phyloP scores from a whole-genome alignment of 768 basidiomycete species.

The Hortiboletus flavorubellus region DNA sequence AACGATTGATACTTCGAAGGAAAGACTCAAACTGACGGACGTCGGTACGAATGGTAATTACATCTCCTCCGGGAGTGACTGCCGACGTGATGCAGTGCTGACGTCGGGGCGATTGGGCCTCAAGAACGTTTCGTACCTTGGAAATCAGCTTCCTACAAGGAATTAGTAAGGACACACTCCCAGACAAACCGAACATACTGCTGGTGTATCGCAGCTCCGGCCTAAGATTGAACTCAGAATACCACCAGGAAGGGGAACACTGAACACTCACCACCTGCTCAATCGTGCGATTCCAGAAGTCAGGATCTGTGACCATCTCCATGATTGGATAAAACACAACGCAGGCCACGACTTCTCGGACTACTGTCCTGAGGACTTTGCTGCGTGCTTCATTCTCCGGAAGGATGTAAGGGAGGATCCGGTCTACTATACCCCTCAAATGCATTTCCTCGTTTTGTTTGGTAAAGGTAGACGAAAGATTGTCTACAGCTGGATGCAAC shows the following conservation, averaged over 20 bases:
- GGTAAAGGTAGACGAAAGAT: slow-evolving; percentile 84
- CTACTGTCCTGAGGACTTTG: slow-evolving; percentile 64
- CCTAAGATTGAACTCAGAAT: slow-evolving; percentile 34
- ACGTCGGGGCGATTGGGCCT: slow-evolving; percentile 68
- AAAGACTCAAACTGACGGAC: slow-evolving; percentile 88
- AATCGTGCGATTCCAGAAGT: slow-evolving; percentile 94
- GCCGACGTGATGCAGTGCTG: slow-evolving; percentile 41
- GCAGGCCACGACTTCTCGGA: slow-evolving; percentile 81
- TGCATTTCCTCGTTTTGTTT: slow-evolving; percentile 89
- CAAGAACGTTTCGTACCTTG: slow-evolving; percentile 80
- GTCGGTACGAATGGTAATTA: slow-evolving; percentile 80
- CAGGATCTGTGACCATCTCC: slow-evolving; percentile 92
- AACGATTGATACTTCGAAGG: slow-evolving; percentile 76
- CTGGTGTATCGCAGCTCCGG: slow-evolving; percentile 68
- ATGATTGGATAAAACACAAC: slow-evolving; percentile 81
- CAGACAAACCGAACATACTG: slow-evolving; percentile 41
- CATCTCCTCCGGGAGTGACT: slow-evolving; percentile 49
- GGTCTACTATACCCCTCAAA: slow-evolving; percentile 67
- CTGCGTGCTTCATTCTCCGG: slow-evolving; percentile 75
- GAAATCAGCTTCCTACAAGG: slow-evolving; percentile 71
- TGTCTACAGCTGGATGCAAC: slow-evolving; percentile 84
- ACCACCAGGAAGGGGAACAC: neutral
- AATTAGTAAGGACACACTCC: neutral
- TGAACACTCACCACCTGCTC: slow-evolving; percentile 79
- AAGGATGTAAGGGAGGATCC: slow-evolving; percentile 66